These are phyloP conservation scores for Apiospora aurea DNA, from an alignment of 2,329 filamentous ascomycete genomes.

Conservation along the genomic window DNA sequence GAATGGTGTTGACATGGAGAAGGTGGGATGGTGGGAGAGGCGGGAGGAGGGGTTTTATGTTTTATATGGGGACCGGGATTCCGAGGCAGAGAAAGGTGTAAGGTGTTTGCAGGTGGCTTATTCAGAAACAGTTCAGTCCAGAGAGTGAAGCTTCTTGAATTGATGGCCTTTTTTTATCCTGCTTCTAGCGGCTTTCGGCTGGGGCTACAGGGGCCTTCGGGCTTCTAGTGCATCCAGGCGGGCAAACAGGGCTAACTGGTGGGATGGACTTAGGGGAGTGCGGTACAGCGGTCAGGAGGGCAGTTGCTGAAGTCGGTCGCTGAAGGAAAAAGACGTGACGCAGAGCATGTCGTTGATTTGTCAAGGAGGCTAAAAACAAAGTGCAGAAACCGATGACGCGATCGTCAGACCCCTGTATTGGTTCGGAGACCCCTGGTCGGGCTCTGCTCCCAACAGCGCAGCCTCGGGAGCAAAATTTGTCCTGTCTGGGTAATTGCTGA, in stretches of 20 bases:
- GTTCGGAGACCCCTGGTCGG: not conserved
- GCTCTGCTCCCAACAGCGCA: not conserved
- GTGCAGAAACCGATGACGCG: constrained; percentile 16
- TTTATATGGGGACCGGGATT: constrained; percentile 23
- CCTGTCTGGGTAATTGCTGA: constrained; percentile 1
- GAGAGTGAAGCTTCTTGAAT: constrained; percentile 13
- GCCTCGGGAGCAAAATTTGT: not conserved
- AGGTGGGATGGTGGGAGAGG: constrained; percentile 26
- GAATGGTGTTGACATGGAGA: constrained; percentile 28
- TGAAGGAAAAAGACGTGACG: not conserved
- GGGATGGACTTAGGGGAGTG: not conserved
- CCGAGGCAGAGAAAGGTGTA: constrained; percentile 9
- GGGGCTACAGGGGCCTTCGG: constrained; percentile 12
- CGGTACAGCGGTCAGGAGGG: not conserved
- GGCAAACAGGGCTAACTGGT: not conserved
- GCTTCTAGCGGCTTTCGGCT: not conserved
- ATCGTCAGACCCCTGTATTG: constrained; percentile 8
- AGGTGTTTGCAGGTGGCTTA: constrained; percentile 2
- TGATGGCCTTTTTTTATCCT: not conserved
- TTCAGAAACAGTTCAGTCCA: not conserved
- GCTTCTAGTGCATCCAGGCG: constrained; percentile 14
- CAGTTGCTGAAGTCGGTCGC: not conserved
- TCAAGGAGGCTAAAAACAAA: not conserved
- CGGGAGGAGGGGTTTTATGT: constrained; percentile 29
- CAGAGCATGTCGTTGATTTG: constrained; percentile 8